A percentile compares a stretch with the other conserved stretches of the same genome.
These are phyloP conservation scores for Eimeria praecox DNA, from an alignment of 169 alveolate species.

Conservation along the genomic window DNA sequence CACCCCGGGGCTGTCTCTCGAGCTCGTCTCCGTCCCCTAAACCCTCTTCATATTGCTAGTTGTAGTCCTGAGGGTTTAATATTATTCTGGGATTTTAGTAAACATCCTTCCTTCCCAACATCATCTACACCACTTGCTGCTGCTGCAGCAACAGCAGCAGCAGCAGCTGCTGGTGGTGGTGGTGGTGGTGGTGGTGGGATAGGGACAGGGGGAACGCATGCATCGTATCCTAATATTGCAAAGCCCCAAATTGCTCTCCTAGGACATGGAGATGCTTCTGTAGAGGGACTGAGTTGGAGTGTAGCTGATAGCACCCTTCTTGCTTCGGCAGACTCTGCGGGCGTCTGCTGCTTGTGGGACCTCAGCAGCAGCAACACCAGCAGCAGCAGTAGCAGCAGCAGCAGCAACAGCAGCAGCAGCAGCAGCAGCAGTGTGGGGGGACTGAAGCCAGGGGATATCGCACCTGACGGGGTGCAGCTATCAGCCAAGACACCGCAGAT, in stretches of 20 bases:
- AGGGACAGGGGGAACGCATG: neutral
- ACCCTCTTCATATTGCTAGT: conserved; percentile 28
- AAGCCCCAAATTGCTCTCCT: conserved; percentile 70
- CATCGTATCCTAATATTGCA: neutral
- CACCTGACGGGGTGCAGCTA: conserved; percentile 44
- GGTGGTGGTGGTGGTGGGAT: neutral
- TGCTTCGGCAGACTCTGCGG: conserved; percentile 38
- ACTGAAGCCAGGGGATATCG: neutral
- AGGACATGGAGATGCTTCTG: conserved; percentile 39
- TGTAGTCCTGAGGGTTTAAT: conserved; percentile 40
- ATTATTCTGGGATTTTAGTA: conserved; percentile 48
- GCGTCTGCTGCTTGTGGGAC: conserved; percentile 70
- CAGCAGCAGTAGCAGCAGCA: conserved; percentile 26
- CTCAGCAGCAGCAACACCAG: conserved; percentile 13
- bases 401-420: conserved; percentile 41
- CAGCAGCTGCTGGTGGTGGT: neutral
- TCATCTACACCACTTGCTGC: neutral
- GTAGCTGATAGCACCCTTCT: conserved; percentile 40
- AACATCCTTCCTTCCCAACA: conserved; percentile 47
- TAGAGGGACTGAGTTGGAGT: conserved; percentile 60
- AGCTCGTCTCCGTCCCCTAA: conserved; percentile 31
- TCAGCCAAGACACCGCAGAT: conserved; percentile 54
- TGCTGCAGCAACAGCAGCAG: conserved; percentile 35
- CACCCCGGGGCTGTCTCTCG: conserved; percentile 54
- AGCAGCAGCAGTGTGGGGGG: conserved; percentile 20